Evolutionary conservation across 768 basidiomycete species (phyloP).

Genomic region (Cystofilobasidium ferigula): DNA sequence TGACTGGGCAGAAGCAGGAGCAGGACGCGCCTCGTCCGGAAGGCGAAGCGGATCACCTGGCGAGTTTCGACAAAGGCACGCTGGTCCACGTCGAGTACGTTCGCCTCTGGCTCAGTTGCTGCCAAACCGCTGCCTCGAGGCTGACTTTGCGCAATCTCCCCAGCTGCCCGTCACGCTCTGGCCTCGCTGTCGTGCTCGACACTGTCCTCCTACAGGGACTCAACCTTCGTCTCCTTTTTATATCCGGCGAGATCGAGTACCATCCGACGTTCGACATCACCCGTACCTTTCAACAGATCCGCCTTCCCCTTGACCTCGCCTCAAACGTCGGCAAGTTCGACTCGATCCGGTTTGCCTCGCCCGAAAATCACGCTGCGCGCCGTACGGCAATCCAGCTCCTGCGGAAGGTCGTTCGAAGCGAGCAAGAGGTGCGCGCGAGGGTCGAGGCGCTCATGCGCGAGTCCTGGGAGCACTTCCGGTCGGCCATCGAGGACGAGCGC

Average conservation of each 20-base stretch:
- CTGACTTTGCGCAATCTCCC: neutral
- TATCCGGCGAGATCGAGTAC: slow-evolving; percentile 16
- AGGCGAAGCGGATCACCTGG: neutral
- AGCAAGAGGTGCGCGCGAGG: neutral
- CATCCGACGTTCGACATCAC: neutral
- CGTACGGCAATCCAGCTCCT: neutral
- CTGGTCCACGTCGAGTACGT: neutral
- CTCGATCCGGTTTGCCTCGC: neutral
- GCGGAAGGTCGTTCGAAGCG: neutral
- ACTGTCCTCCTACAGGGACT: slow-evolving; percentile 19
- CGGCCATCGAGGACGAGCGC: neutral
- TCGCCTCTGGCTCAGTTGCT: too few relatives aligned
- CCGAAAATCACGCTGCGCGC: neutral
- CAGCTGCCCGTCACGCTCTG: neutral
- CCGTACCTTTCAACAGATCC: neutral
- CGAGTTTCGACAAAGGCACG: neutral
- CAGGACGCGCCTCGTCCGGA: neutral
- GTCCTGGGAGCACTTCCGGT: neutral
- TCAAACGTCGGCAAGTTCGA: neutral
- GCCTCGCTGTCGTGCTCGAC: slow-evolving; percentile 23
- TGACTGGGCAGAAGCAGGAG: too few relatives aligned
- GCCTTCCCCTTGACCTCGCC: neutral
- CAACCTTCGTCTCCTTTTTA: slow-evolving; percentile 9
- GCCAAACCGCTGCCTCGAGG: too few relatives aligned
- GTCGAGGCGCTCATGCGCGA: neutral